Percentiles rank a stretch among this genome's conserved stretches.
Conservation (phyloP, 345 rosid species). For the Erodium maritimum region DNA sequence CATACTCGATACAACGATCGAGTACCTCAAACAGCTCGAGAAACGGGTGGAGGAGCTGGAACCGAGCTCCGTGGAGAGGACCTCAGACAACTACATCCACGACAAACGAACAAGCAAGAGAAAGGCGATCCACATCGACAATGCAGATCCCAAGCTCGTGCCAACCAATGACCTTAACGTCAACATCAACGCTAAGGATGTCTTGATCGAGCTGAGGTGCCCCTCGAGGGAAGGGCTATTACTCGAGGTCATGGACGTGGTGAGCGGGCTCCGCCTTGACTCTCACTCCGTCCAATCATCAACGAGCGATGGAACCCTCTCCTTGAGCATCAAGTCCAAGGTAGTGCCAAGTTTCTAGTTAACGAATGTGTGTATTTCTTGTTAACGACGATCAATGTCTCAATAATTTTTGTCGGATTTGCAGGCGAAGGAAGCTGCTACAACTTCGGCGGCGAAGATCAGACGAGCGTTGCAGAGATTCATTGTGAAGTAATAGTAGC, state of each 20-base stretch:
- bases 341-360: too few species aligned
- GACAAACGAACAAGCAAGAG: conserved; percentile 37
- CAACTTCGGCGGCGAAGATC: conserved; percentile 36
- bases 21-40: conserved; percentile 57
- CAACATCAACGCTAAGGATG: conserved; percentile 31
- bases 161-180: conserved; percentile 35
- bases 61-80: conserved; percentile 41
- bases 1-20: conserved; percentile 72
- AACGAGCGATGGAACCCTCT: conserved; percentile 45
- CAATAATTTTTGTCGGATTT: background rate
- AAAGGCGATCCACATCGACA: conserved; percentile 36
- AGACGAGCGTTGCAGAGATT: conserved; percentile 50
- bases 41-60: conserved; percentile 55
- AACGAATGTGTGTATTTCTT: background rate
- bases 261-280: conserved; percentile 54
- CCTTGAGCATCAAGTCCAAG: conserved; percentile 54
- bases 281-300: conserved; percentile 70
- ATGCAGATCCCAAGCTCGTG: conserved; percentile 31
- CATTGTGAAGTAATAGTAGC: conserved; percentile 6
- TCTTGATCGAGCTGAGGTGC: conserved; percentile 60
- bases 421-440: conserved; percentile 51
- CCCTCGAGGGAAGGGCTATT: conserved; percentile 77
- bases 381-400: background rate
- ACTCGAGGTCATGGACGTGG: conserved; percentile 62
- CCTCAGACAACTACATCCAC: conserved; percentile 54